Percentiles rank a stretch among this genome's conserved stretches.
phyloP scores from a whole-genome alignment of 176 grass and related monocot genomes.

The Tillandsia fasciculata region DNA sequence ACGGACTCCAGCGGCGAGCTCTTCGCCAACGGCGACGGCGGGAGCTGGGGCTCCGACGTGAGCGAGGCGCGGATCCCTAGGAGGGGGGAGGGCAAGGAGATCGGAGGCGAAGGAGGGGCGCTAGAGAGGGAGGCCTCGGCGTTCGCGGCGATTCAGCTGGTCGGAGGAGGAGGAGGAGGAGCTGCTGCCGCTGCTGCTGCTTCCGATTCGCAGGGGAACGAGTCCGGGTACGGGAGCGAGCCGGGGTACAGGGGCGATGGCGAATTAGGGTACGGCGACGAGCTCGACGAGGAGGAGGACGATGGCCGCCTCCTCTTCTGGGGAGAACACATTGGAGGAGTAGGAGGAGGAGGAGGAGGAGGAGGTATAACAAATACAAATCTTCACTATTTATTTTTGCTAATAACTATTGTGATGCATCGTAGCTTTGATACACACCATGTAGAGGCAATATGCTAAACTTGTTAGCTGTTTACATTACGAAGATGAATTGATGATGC shows the following conservation, averaged over 20 bases:
- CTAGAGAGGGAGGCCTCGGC: conserved; percentile 43
- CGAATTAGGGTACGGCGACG: conserved; percentile 70
- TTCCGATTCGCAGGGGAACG: conserved; percentile 32
- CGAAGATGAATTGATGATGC: too few relatives aligned
- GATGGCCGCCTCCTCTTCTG: conserved; percentile 60
- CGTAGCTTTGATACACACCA: neutral
- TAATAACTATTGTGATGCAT: neutral
- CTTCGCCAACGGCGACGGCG: conserved; percentile 22
- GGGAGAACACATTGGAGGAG: conserved; percentile 59
- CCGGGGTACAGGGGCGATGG: conserved; percentile 70
- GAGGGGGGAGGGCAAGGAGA: conserved; percentile 6
- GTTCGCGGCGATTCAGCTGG: conserved; percentile 22
- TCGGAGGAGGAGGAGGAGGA: conserved; percentile 19
- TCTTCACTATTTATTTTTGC: neutral
- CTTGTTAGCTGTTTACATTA: too few relatives aligned
- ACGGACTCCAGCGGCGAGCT: conserved; percentile 79
- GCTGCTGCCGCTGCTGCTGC: neutral
- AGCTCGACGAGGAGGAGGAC: conserved; percentile 68
- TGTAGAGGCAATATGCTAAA: neutral
- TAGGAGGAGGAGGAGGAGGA: conserved; percentile 41
- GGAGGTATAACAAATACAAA: neutral
- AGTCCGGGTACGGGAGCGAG: conserved; percentile 75
- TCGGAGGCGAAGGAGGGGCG: neutral
- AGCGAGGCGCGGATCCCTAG: conserved; percentile 47
- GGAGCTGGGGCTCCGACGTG: conserved; percentile 57